Percentiles rank a stretch among this genome's conserved stretches.
phyloP scores from a whole-genome alignment of 495 filamentous ascomycete species.

The Cenococcum geophilum region DNA sequence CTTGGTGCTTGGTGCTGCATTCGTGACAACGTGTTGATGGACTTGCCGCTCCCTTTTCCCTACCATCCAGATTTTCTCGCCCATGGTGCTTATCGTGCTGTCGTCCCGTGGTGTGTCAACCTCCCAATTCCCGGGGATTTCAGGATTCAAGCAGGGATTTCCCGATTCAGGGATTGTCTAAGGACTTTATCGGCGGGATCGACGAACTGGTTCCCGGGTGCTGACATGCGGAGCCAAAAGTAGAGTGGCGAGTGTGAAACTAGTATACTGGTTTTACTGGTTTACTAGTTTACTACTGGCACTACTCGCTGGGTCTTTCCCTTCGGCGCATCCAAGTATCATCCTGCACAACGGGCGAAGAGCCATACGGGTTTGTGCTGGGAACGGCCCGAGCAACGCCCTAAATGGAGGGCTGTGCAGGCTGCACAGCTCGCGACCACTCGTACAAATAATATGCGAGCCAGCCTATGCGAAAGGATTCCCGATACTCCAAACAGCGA shows the following conservation, averaged over 20 bases:
- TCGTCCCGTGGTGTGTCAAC: too few relatives aligned
- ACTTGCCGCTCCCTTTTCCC: not conserved
- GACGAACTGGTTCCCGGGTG: constrained; percentile 28
- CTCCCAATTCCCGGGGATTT: too few relatives aligned
- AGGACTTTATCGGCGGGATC: constrained; percentile 26
- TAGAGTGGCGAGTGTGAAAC: not conserved
- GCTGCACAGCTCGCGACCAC: not conserved
- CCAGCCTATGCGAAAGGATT: not conserved
- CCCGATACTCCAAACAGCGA: too few relatives aligned
- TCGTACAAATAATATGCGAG: not conserved
- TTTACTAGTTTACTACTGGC: not conserved
- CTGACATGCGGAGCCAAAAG: not conserved
- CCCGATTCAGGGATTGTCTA: not conserved
- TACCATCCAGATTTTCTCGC: not conserved
- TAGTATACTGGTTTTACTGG: too few relatives aligned
- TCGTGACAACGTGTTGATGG: not conserved
- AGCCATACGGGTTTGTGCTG: not conserved
- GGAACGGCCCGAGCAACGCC: not conserved
- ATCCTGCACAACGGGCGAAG: not conserved
- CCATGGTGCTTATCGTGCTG: not conserved
- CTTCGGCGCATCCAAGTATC: not conserved
- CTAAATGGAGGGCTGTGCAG: not conserved
- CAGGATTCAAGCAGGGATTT: not conserved
- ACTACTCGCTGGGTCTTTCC: not conserved
- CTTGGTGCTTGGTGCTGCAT: too few relatives aligned